Base-by-base conservation (phyloP, 805 yeast genomes). In the Ogataea methylovora region DNA sequence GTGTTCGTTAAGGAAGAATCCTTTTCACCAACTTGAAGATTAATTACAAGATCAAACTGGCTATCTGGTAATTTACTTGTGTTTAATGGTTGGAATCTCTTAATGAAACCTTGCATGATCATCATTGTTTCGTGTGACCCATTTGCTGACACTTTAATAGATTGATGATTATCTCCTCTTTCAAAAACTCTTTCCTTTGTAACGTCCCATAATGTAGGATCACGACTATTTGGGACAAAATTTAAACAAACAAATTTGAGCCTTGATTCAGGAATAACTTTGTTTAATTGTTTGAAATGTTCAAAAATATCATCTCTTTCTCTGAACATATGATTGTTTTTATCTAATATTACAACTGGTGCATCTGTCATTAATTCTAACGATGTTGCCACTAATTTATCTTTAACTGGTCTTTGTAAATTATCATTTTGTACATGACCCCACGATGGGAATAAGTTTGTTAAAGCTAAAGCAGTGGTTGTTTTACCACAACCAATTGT, bases 401-500 rank as follows among this genome's bases (percentile, higher is more conserved):
- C 54, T 37, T 67, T 71, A n/a, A 69, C 65, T 6, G 64, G 61
- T 15, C 65, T 65, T 5, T 63, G 60, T 17, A 84, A 63, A 43
- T 84, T 74, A 57, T 90, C 97, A 58, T 86, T 92, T 53, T 86
- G 95, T 9, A 84, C 65, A 45, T 79, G 83, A 0, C 72, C 79
- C 80, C 94, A 81, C 0, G 60, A 51, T 1, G 79, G 78, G 36
- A 64, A 78, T 8, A 88, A 54, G 8, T 65, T 49, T 0, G 48
- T 41, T 27, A 92, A 60, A 0, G 88, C 77, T 24, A 73, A 52
- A 5, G 84, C 74, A 0, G 84, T 72, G 0, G 97, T 86, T 0
- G 97, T 87, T 52, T 92, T 92, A 7, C 98, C 98, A 56, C 96
- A 85, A 0, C 97, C 97, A 34, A 90, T 73, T 0, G 95, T 86